These are phyloP conservation scores for Boletus barrowsii DNA, from an alignment of 768 basidiomycete genomes.

Conservation along the genomic window DNA sequence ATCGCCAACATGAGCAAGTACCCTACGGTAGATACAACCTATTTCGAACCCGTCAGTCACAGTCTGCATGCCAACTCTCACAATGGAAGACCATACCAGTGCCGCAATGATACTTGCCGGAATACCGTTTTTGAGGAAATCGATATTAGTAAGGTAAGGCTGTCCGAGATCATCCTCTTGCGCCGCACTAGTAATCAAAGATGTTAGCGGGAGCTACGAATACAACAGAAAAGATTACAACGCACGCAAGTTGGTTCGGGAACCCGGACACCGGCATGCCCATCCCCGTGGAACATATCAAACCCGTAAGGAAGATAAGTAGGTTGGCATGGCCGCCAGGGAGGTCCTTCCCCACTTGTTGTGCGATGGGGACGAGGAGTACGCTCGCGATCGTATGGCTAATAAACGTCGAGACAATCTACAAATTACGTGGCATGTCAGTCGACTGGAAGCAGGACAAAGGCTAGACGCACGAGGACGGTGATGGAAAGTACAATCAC, in stretches of 20 bases:
- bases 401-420: conserved; percentile 92
- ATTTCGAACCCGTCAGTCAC: neutral
- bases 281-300: conserved; percentile 96
- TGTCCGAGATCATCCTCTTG: conserved; percentile 95
- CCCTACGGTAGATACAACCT: conserved; percentile 20
- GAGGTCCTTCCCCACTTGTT: conserved; percentile 81
- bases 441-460: neutral
- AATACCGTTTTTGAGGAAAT: conserved; percentile 92
- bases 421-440: neutral
- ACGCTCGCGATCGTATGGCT: conserved; percentile 97
- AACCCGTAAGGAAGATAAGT: conserved; percentile 88
- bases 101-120: conserved; percentile 92
- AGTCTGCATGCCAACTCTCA: too few relatives aligned
- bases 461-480: conserved; percentile 54
- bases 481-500: conserved; percentile 66
- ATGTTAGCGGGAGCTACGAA: neutral
- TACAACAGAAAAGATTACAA: neutral
- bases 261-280: conserved; percentile 99
- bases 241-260: conserved; percentile 95
- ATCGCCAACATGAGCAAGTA: conserved; percentile 17
- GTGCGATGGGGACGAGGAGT: conserved; percentile 93
- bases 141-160: conserved; percentile 76
- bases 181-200: conserved; percentile 57
- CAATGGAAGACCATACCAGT: conserved; percentile 41
- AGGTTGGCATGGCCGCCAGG: conserved; percentile 68